Conservation (phyloP, 2,329 filamentous ascomycete species). For the Colletotrichum gigasporum region DNA sequence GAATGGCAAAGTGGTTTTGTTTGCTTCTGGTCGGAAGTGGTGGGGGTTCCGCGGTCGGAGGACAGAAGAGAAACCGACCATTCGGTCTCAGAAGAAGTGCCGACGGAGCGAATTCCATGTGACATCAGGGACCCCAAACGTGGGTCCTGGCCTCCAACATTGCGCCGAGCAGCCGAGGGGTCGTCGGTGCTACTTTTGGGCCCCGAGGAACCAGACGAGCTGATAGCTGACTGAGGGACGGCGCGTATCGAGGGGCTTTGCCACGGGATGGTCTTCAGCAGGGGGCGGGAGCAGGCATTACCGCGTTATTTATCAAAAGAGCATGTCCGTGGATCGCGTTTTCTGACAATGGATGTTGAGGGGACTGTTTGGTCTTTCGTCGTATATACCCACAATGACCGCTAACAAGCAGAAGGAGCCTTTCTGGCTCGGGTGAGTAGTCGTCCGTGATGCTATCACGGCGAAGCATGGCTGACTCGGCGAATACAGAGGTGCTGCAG, state of each 20-base stretch:
- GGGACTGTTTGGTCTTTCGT: not conserved
- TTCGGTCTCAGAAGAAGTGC: constrained; percentile 4
- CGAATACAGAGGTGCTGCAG: constrained; percentile 48
- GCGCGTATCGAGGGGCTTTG: not conserved
- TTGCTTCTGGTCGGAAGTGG: not conserved
- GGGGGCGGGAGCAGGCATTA: not conserved
- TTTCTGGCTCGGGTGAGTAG: constrained; percentile 53
- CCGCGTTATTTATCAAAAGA: constrained; percentile 16
- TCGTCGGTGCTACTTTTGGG: constrained; percentile 25
- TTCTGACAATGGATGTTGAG: not conserved
- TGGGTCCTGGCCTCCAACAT: constrained; percentile 2
- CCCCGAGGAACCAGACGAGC: not conserved
- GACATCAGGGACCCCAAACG: constrained; percentile 21
- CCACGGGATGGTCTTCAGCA: not conserved
- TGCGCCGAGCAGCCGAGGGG: constrained; percentile 19
- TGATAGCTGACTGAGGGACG: not conserved
- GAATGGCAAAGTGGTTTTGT: constrained; percentile 25
- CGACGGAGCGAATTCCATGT: constrained; percentile 14
- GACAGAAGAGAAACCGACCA: constrained; percentile 16
- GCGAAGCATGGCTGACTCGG: not conserved
- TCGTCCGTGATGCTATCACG: rapidly evolving
- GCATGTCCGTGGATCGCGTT: constrained; percentile 2
- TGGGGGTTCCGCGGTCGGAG: constrained; percentile 23
- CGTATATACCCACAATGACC: constrained; percentile 1
- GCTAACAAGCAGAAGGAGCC: constrained; percentile 47